Percentiles rank a stretch among this genome's conserved stretches.
phyloP scores from a whole-genome alignment of 2,329 filamentous ascomycete species.

The Ophiostoma pallidulum region DNA sequence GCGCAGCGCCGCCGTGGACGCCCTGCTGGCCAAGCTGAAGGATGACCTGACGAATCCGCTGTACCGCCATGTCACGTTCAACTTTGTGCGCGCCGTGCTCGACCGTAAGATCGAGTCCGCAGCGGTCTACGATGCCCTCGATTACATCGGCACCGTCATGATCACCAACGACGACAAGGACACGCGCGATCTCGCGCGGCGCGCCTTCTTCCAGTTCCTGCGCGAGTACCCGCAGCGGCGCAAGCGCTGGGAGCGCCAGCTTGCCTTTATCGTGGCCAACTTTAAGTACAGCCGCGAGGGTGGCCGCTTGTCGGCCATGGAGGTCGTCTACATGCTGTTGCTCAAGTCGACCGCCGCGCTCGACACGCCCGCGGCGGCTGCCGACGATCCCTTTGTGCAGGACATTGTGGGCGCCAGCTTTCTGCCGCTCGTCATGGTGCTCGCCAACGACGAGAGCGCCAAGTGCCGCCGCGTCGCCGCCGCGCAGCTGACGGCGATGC shows the following conservation, averaged over 20 bases:
- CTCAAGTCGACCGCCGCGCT: conserved; percentile 56
- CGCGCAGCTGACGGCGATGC: conserved; percentile 69
- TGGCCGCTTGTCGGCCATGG: conserved; percentile 85
- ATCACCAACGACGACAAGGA: conserved; percentile 88
- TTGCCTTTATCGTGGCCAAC: conserved; percentile 82
- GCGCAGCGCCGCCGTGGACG: conserved; percentile 73
- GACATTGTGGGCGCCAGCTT: conserved; percentile 76
- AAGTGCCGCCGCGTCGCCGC: conserved; percentile 78
- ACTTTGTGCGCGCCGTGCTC: conserved; percentile 81
- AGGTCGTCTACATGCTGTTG: conserved; percentile 77
- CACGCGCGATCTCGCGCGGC: conserved; percentile 77
- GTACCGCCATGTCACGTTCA: conserved; percentile 87
- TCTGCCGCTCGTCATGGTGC: conserved; percentile 71
- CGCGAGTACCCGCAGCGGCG: conserved; percentile 91
- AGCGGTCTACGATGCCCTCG: conserved; percentile 81
- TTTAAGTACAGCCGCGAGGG: conserved; percentile 83
- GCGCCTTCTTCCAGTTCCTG: conserved; percentile 88
- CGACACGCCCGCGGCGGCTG: background rate
- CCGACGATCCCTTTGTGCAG: conserved; percentile 61
- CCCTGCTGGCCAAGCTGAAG: conserved; percentile 71
- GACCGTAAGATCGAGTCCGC: conserved; percentile 78
- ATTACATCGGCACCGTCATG: conserved; percentile 86
- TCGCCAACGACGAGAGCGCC: conserved; percentile 80
- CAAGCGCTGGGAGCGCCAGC: conserved; percentile 78
- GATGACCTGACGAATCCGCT: conserved; percentile 89